phyloP scores from a whole-genome alignment of 495 filamentous ascomycete species.

The Penicillium paradoxum region DNA sequence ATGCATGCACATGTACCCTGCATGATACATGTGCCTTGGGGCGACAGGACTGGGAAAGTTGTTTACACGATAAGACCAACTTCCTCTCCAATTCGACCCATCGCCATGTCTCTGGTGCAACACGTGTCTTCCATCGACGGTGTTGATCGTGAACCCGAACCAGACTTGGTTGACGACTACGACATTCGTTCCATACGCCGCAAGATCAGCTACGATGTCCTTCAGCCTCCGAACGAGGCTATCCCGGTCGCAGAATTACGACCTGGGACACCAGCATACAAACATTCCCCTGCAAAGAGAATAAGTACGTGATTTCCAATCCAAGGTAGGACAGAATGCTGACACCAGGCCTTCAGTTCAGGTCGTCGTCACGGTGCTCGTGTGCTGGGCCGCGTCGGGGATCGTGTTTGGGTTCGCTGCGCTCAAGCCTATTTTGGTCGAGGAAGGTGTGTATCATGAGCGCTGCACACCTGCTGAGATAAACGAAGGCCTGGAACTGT shows the following conservation, averaged over 20 bases:
- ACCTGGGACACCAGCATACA: constrained; percentile 38
- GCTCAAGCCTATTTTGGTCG: constrained; percentile 63
- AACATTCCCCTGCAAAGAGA: constrained; percentile 50
- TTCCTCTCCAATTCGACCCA: constrained; percentile 5
- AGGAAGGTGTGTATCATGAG: constrained; percentile 60
- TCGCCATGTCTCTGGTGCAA: constrained; percentile 39
- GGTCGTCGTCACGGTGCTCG: constrained; percentile 53
- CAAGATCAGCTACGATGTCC: constrained; percentile 31
- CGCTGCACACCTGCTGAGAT: constrained; percentile 47
- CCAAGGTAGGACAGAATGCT: background rate
- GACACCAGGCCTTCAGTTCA: constrained; percentile 45
- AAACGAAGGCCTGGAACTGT: constrained; percentile 45
- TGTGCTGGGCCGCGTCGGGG: constrained; percentile 62
- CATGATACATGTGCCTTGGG: background rate
- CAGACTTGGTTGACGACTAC: constrained; percentile 12
- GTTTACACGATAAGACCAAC: background rate
- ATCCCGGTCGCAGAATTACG: constrained; percentile 19
- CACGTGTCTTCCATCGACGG: constrained; percentile 40
- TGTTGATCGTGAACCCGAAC: constrained; percentile 31
- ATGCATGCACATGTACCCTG: too few species aligned
- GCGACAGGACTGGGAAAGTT: background rate
- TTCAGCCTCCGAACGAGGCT: constrained; percentile 17
- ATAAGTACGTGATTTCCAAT: constrained; percentile 32
- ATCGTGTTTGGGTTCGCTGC: constrained; percentile 73
- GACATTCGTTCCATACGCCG: constrained; percentile 14